Evolutionary conservation across 1,139 yeast species (phyloP).

Genomic region (Pichia sp.): DNA sequence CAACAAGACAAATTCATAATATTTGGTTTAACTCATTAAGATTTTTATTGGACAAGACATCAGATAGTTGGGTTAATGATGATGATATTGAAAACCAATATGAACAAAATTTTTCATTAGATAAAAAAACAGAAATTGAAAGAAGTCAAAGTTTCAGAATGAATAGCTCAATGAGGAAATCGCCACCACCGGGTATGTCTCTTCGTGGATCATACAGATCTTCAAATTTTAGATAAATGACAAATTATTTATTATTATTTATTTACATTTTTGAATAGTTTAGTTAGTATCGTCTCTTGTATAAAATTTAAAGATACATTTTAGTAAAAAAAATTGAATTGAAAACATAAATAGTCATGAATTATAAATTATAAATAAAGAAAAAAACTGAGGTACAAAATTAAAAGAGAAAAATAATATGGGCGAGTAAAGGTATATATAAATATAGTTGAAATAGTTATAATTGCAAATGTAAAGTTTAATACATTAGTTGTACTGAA

Average conservation of each 20-base stretch:
- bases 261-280: background rate
- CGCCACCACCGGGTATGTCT: background rate
- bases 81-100: constrained; percentile 28
- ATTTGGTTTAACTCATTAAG: constrained; percentile 86
- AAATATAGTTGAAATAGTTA: too few species aligned
- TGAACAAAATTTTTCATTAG: constrained; percentile 23
- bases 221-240: background rate
- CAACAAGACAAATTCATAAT: constrained; percentile 81
- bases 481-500: too few species aligned
- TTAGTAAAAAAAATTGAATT: background rate
- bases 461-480: too few species aligned
- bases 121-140: constrained; percentile 25
- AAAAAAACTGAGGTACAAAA: background rate
- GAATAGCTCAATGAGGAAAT: constrained; percentile 17
- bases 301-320: too few species aligned
- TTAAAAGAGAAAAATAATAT: background rate
- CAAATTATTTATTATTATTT: too few species aligned
- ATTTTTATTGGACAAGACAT: constrained; percentile 63
- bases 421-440: background rate
- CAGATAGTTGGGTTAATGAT: constrained; percentile 44
- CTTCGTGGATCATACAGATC: background rate
- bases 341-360: background rate
- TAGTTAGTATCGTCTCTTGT: background rate
- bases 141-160: constrained; percentile 24
- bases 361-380: background rate